Conservation (phyloP, 345 rosid species). For the Pugionium dolabratum region DNA sequence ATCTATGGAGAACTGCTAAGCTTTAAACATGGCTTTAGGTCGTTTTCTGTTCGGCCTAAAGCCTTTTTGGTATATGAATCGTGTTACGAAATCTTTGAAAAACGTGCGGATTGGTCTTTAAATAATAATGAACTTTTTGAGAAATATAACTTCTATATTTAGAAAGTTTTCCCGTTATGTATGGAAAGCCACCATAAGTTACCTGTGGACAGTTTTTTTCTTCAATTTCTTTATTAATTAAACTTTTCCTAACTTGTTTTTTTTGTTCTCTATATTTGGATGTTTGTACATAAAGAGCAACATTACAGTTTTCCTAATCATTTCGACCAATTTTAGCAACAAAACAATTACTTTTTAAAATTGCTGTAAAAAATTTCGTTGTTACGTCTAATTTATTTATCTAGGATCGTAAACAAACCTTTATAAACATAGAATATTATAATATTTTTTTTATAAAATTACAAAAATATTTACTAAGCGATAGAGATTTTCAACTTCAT, state of each 20-base stretch:
- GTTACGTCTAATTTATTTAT: background rate
- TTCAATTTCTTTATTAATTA: background rate
- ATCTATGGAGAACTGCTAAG: slow-evolving; percentile 38
- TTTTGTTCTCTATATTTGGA: slow-evolving; percentile 31
- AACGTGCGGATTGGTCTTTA: slow-evolving; percentile 31
- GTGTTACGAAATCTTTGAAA: slow-evolving; percentile 36
- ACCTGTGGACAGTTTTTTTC: slow-evolving; percentile 27
- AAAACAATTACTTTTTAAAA: background rate
- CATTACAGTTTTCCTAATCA: slow-evolving; percentile 1
- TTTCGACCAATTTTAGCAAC: slow-evolving; percentile 25
- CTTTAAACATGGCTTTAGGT: slow-evolving; percentile 36
- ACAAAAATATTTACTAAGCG: too few relatives aligned
- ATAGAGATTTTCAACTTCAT: too few relatives aligned
- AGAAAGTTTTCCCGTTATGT: slow-evolving; percentile 30
- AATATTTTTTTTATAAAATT: too few relatives aligned
- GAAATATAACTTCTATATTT: slow-evolving; percentile 27
- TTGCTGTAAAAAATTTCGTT: background rate
- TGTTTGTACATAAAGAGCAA: slow-evolving; percentile 7
- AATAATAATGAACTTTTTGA: slow-evolving; percentile 20
- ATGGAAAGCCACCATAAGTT: slow-evolving; percentile 32
- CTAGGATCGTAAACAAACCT: too few relatives aligned
- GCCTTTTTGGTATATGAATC: slow-evolving; percentile 30
- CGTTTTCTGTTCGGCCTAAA: slow-evolving; percentile 33
- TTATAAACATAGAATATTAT: too few relatives aligned
- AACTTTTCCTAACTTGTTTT: background rate